Evolutionary conservation across 2,329 filamentous ascomycete genomes (phyloP).

Genomic region (Fusarium sp.): DNA sequence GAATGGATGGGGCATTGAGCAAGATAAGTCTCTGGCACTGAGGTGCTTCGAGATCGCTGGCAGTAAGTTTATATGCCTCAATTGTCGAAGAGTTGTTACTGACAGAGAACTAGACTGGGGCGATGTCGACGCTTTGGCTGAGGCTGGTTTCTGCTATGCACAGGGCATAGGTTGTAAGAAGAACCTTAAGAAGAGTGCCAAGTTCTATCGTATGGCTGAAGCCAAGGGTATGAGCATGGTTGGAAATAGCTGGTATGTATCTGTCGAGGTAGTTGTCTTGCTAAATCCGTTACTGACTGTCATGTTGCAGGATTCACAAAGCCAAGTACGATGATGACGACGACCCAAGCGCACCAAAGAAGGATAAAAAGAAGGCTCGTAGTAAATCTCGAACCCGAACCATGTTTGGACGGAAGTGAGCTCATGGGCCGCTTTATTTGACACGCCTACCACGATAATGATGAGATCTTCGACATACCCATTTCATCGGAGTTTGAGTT

Average conservation of each 20-base stretch:
- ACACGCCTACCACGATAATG: conserved; percentile 43
- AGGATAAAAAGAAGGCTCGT: conserved; percentile 71
- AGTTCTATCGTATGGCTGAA: conserved; percentile 90
- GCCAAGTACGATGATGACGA: conserved; percentile 87
- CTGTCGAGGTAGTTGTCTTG: not conserved
- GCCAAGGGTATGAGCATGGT: conserved; percentile 97
- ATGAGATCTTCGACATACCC: conserved; percentile 46
- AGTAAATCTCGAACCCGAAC: conserved; percentile 81
- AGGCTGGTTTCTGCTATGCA: conserved; percentile 96
- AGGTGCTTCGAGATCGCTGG: conserved; percentile 97
- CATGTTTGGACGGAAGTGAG: conserved; percentile 69
- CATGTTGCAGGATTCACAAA: conserved; percentile 85
- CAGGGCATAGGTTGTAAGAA: conserved; percentile 95
- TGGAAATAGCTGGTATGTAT: conserved; percentile 92
- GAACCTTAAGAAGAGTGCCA: conserved; percentile 92
- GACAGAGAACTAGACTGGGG: conserved; percentile 75
- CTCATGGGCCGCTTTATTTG: conserved; percentile 12
- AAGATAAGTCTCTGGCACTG: conserved; percentile 88
- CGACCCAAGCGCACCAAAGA: conserved; percentile 55
- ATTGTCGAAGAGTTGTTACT: conserved; percentile 12
- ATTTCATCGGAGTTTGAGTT: conserved; percentile 48
- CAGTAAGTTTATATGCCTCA: conserved; percentile 58
- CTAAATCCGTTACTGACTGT: not conserved
- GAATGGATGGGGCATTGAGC: conserved; percentile 97
- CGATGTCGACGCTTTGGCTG: conserved; percentile 91